Conservation (phyloP, 2,329 filamentous ascomycete genomes). For the Sclerotinia glacialis region DNA sequence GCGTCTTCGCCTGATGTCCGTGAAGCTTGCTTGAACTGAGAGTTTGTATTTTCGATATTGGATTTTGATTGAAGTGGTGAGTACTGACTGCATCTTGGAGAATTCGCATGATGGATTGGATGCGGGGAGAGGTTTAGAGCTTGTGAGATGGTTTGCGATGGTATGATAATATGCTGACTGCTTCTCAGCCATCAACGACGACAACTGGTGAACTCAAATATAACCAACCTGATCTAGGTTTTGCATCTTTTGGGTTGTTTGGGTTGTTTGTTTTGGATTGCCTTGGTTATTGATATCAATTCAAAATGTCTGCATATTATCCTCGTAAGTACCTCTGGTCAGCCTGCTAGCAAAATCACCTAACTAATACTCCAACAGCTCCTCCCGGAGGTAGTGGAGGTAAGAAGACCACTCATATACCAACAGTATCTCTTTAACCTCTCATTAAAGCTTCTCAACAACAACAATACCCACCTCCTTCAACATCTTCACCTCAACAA, state of each 20-base stretch:
- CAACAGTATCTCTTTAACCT: conserved; percentile 8
- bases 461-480: no score
- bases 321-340: conserved; percentile 36
- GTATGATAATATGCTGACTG: conserved; percentile 14
- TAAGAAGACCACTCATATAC: conserved; percentile 18
- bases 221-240: neutral
- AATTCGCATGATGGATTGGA: neutral
- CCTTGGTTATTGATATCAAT: neutral
- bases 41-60: neutral
- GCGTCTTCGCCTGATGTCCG: neutral
- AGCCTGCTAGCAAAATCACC: conserved; percentile 15
- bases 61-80: neutral
- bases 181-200: neutral
- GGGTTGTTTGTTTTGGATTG: neutral
- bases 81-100: neutral
- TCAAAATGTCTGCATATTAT: conserved; percentile 38
- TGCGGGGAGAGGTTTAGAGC: conserved; percentile 11
- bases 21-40: neutral
- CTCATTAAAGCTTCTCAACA: conserved; percentile 20
- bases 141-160: neutral
- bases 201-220: neutral
- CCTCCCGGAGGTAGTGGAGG: conserved; percentile 35
- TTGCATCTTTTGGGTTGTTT: neutral
- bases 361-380: conserved; percentile 33
- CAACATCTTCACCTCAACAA: no score